These are phyloP conservation scores for Leptographium wingfieldii DNA, from an alignment of 2,329 filamentous ascomycete species.

Conservation along the genomic window DNA sequence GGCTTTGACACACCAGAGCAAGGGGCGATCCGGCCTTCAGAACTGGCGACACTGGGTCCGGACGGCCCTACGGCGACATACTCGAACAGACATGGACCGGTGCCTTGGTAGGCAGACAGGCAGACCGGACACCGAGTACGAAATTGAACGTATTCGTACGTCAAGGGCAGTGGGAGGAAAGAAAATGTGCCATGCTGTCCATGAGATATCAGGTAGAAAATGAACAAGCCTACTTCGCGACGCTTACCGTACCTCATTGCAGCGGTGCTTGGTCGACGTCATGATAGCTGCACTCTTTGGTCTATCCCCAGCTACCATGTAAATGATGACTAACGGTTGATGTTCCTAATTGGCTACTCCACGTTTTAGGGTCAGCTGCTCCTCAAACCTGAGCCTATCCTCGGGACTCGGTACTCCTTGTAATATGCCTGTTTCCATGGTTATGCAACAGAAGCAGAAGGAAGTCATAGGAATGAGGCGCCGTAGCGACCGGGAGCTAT, in stretches of 20 bases:
- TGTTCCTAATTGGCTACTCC: background rate
- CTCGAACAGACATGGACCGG: constrained; percentile 14
- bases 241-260: too few species aligned
- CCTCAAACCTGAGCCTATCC: too few species aligned
- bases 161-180: background rate
- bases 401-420: too few species aligned
- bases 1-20: constrained; percentile 12
- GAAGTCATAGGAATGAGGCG: too few species aligned
- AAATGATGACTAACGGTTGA: background rate
- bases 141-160: too few species aligned
- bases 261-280: too few species aligned
- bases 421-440: too few species aligned
- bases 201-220: too few species aligned
- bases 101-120: constrained; percentile 7
- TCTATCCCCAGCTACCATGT: background rate
- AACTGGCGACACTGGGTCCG: constrained; percentile 18
- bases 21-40: constrained; percentile 18
- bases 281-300: too few species aligned
- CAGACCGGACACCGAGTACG: background rate
- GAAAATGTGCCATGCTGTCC: background rate
- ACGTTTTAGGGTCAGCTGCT: background rate
- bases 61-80: constrained; percentile 20
- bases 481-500: too few species aligned
- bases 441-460: too few species aligned
- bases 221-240: too few species aligned